Evolutionary conservation across 2,329 filamentous ascomycete genomes (phyloP), one percentile per base, ranked within the genome.

Genomic region (Penicillium fuscoglaucum): DNA sequence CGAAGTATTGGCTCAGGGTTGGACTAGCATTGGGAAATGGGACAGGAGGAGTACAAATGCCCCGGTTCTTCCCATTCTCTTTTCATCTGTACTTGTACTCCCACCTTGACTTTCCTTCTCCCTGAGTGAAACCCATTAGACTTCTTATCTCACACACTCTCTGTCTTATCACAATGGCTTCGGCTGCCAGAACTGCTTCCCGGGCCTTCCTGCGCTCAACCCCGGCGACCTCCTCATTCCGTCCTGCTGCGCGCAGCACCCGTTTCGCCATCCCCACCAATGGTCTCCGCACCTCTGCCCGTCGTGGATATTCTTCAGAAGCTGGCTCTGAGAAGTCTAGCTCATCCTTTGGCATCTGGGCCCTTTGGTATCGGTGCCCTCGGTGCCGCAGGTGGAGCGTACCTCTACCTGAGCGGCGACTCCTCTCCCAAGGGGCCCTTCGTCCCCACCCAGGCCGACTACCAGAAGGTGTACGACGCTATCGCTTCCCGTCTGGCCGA

Each of bases 391-490:
- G 87, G 83, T 65, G 87, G 83, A 59, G 90, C 83, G 74, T 87
- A 84, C 76, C 87, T 87, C 76, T 83, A 80, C 67, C 81, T 85
- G 74, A 81, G 83, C 68, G 80, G 79, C 59, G 76, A 53, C 24
- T 37, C 79, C 59, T 78, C 78, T 70, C 60, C 80, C 53, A 68
- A 71, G 74, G 84, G 84, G 72, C 74, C 85, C 67, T 89, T 93
- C 80, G 84, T 81, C 52, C 91, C 92, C 61, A 89, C 85, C 71
- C 86, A 89, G 78, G 87, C 89, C 69, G 92, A 99, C 79, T 98
- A 96, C 83, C 92, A 97, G 83, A 89, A 90, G 78, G 91, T 98
- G 54, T 98, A 98, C 82, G 85, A 97, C 75, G 88, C 88, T 72
- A 87, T 98, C 68, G 93, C 93, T 55, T 79, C 82, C 72, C 83